Conservation (phyloP, 257 asterid genomes). For the Solanum bulbocastanum region DNA sequence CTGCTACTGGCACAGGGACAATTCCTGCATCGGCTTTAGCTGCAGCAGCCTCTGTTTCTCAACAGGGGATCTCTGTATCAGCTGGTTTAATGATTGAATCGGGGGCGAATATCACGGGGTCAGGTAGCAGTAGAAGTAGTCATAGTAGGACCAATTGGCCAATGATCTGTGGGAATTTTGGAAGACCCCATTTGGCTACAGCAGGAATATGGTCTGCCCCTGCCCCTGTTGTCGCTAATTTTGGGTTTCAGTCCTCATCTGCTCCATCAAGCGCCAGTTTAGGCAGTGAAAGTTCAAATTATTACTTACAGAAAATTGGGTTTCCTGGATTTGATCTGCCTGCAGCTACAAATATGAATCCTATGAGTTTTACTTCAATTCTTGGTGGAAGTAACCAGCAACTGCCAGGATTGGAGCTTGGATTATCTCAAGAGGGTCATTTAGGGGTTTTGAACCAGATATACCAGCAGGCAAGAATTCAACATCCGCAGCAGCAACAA, state of each 20-base stretch:
- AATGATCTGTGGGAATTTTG: slow-evolving; percentile 35
- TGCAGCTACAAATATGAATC: slow-evolving; percentile 26
- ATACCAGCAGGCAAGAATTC: slow-evolving; percentile 49
- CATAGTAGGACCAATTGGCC: slow-evolving; percentile 47
- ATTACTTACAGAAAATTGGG: slow-evolving; percentile 40
- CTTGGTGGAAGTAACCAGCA: slow-evolving; percentile 30
- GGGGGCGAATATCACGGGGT: slow-evolving; percentile 4
- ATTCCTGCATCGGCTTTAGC: slow-evolving; percentile 67
- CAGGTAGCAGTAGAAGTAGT: not conserved
- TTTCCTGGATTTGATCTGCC: slow-evolving; percentile 51
- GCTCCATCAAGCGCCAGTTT: slow-evolving; percentile 4
- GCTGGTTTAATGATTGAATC: slow-evolving; percentile 41
- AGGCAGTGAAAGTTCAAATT: slow-evolving; percentile 33
- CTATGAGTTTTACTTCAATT: slow-evolving; percentile 52
- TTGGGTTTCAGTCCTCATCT: not conserved
- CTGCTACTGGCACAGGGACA: slow-evolving; percentile 72
- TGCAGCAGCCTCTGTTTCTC: slow-evolving; percentile 38
- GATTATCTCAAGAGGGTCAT: slow-evolving; percentile 66
- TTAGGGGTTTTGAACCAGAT: slow-evolving; percentile 49
- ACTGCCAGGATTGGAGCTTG: slow-evolving; percentile 68
- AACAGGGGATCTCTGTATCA: slow-evolving; percentile 28
- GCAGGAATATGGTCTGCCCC: slow-evolving; percentile 41
- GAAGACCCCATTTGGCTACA: slow-evolving; percentile 35
- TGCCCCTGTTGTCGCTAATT: not conserved
- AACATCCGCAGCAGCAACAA: slow-evolving; percentile 4